Percentiles rank a stretch among this genome's conserved stretches.
Evolutionary conservation across 2,329 filamentous ascomycete species (phyloP).

Genomic region (Neonectria hederae): DNA sequence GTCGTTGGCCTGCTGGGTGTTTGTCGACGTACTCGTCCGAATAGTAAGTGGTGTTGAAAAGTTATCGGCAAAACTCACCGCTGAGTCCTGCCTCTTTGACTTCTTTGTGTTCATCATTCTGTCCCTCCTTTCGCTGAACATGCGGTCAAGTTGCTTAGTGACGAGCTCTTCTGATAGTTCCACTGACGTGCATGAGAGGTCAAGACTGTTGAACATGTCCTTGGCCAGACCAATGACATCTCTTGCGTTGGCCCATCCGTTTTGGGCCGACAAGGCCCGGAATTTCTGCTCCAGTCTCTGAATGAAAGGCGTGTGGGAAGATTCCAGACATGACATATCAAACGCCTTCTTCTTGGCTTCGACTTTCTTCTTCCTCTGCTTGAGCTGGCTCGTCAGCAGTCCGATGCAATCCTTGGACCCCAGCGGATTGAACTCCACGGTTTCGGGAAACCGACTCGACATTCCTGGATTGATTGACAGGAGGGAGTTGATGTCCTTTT

Average conservation of each 20-base stretch:
- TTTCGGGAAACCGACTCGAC: constrained; percentile 71
- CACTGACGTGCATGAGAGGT: constrained; percentile 21
- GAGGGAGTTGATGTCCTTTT: constrained; percentile 70
- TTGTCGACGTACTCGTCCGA: neutral
- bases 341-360: constrained; percentile 28
- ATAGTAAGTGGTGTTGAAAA: neutral
- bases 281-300: constrained; percentile 46
- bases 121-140: constrained; percentile 31
- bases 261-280: constrained; percentile 49
- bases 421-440: constrained; percentile 64
- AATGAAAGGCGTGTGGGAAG: constrained; percentile 17
- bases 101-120: constrained; percentile 29
- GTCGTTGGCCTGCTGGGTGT: neutral
- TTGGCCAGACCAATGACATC: constrained; percentile 67
- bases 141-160: constrained; percentile 30
- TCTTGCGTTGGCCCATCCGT: constrained; percentile 70
- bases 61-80: fast-evolving
- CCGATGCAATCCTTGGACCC: constrained; percentile 51
- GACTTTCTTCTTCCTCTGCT: constrained; percentile 39
- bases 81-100: fast-evolving
- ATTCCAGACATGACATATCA: constrained; percentile 42
- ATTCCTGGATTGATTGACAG: constrained; percentile 70
- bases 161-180: constrained; percentile 33
- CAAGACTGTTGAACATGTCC: constrained; percentile 54
- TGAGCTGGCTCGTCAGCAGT: constrained; percentile 51